phyloP scores from a whole-genome alignment of 1,284 basidiomycete species.

The Phellopilus nigrolimitatus region DNA sequence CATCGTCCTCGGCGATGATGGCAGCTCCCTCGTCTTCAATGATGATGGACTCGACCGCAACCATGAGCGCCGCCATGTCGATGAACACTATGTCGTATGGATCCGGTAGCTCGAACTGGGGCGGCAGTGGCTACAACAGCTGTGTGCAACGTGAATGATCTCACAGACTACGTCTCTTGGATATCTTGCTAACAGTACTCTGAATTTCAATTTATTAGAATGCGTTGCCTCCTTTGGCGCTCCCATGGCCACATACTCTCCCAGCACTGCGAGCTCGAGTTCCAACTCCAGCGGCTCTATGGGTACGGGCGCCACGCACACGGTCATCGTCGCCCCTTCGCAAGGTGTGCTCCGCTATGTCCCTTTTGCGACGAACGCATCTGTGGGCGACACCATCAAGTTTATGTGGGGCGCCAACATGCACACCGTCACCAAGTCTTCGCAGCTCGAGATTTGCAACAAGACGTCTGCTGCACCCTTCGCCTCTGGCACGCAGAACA shows the following conservation, averaged over 20 bases:
- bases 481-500: slow-evolving; percentile 57
- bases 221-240: slow-evolving; percentile 56
- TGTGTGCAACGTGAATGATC: slow-evolving; percentile 62
- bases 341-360: slow-evolving; percentile 71
- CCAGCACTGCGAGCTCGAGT: slow-evolving; percentile 35
- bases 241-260: slow-evolving; percentile 37
- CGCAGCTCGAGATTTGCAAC: slow-evolving; percentile 63
- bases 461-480: slow-evolving; percentile 55
- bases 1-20: slow-evolving; percentile 16
- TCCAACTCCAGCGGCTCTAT: slow-evolving; percentile 27
- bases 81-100: slow-evolving; percentile 46
- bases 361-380: slow-evolving; percentile 68
- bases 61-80: slow-evolving; percentile 23
- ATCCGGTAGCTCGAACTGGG: slow-evolving; percentile 61
- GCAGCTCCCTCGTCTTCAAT: slow-evolving; percentile 17
- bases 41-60: slow-evolving; percentile 25
- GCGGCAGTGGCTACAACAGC: slow-evolving; percentile 52
- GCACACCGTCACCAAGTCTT: slow-evolving; percentile 76
- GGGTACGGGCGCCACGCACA: slow-evolving; percentile 54
- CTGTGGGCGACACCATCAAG: slow-evolving; percentile 67
- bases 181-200: slow-evolving; percentile 6
- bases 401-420: slow-evolving; percentile 71
- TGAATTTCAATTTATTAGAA: slow-evolving; percentile 37
- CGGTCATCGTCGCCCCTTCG: slow-evolving; percentile 69
- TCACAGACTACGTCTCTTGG: not conserved